Evolutionary conservation across 169 alveolate genomes (phyloP).

Genomic region (Eimeria falciformis): DNA sequence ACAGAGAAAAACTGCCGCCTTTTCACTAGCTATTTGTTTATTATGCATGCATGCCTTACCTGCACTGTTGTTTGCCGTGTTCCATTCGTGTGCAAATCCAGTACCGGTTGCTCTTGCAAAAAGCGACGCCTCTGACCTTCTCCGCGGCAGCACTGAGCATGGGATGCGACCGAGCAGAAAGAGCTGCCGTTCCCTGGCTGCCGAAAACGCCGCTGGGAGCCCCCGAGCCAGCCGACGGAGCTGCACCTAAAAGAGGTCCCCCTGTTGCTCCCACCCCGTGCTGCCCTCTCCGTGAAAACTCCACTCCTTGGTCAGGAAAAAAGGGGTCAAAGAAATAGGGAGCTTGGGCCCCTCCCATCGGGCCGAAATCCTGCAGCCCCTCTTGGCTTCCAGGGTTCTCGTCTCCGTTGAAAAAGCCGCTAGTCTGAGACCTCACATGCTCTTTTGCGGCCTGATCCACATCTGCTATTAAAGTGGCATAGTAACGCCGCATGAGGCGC

Average conservation of each 20-base stretch:
- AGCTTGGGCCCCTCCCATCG: neutral
- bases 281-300: neutral
- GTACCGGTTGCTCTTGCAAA: conserved; percentile 38
- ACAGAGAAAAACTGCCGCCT: neutral
- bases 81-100: conserved; percentile 65
- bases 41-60: conserved; percentile 19
- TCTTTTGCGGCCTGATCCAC: neutral
- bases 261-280: neutral
- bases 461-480: neutral
- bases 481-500: neutral
- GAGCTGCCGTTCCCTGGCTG: neutral
- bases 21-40: too few relatives aligned
- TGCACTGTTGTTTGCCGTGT: conserved; percentile 54
- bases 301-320: neutral
- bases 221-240: neutral
- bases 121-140: conserved; percentile 54
- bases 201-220: neutral
- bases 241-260: neutral
- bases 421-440: neutral
- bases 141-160: neutral
- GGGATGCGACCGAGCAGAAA: neutral
- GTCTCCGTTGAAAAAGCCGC: conserved; percentile 1
- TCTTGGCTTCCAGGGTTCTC: neutral
- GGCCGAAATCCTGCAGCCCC: neutral
- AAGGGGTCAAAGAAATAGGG: neutral